Percentiles rank a stretch among this genome's conserved stretches.
These are phyloP conservation scores for Ophiostoma pallidulum DNA, from an alignment of 2,329 filamentous ascomycete species.

Conservation along the genomic window DNA sequence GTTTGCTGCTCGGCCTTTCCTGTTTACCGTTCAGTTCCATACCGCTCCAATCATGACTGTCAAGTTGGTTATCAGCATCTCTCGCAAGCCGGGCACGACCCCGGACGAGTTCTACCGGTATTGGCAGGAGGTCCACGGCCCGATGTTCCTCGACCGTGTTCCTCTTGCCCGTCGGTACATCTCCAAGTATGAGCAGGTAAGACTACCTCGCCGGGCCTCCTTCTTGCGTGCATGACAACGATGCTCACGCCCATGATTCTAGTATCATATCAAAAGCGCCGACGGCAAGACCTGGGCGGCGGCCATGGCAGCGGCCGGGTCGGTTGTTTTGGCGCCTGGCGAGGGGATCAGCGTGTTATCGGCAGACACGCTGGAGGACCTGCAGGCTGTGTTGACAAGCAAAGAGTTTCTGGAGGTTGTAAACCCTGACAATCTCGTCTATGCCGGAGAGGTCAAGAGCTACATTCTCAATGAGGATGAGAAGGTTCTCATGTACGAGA, in stretches of 20 bases:
- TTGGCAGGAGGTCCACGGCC: neutral
- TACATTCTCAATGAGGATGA: neutral
- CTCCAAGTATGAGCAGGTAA: constrained; percentile 1
- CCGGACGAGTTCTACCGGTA: neutral
- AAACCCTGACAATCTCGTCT: neutral
- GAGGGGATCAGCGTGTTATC: neutral
- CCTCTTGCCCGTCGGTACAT: neutral
- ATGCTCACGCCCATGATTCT: neutral
- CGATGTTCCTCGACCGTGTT: neutral
- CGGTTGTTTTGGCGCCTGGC: neutral
- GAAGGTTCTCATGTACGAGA: neutral
- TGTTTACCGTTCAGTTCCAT: neutral
- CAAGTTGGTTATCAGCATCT: neutral
- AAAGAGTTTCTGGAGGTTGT: neutral
- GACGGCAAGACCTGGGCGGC: neutral
- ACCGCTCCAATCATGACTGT: neutral
- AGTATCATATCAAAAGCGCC: neutral
- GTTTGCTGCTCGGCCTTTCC: neutral
- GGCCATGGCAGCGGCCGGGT: neutral
- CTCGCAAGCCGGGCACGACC: neutral
- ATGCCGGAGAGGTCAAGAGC: neutral
- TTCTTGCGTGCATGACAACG: too few species aligned
- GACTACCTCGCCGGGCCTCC: too few species aligned
- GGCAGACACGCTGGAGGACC: neutral
- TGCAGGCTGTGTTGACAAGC: neutral